Evolutionary conservation across 768 basidiomycete species (phyloP), one percentile per base, ranked within the genome.

Genomic region (Tulasnella sp.): DNA sequence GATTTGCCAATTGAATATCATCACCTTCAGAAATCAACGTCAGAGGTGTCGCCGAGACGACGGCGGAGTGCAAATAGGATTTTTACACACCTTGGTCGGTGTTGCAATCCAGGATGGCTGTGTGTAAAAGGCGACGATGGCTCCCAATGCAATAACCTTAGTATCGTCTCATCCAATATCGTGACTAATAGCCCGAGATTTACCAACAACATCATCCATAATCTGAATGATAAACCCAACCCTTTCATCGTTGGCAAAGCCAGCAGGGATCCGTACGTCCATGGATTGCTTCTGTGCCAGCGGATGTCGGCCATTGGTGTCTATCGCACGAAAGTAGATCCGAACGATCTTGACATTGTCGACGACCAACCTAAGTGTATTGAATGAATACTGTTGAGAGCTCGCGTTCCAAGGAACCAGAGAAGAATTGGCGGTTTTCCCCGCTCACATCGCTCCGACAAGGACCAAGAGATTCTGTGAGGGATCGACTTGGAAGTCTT

Each of bases 401-500:
- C 41, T 19, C 10, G 41, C 41, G 11, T 43, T 43, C 41, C 11
- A 19, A 43, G 10, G 49, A 5, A n/a, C n/a, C 27, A 3, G 7
- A 3, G 12, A 25, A 25, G 8, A 24, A 25, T n/a, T 10, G 30
- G 24, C 25, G 4, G 15, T 42, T 17, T 7, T 43, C 54, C 21
- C 24, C 44, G 42, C 44, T 17, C 21, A 11, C 2, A 56, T 38
- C 34, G 34, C 34, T 38, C 34, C 34, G 15, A 38, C 54, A 12
- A 56, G 44, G 27, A 56, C 29, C 22, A 46, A 15, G 29, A 56
- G 54, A 31, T 56, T 43, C 31, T 56, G 54, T 21, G 38, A 38
- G 17, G 54, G 54, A 31, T 56, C 54, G n/a, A 56, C 44, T 56
- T 56, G 54, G 44, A 56, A 56, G 27, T 56, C 54, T 15, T 31